Conservation (phyloP, 1,139 yeast species). For the Geotrichum histeridarum region DNA sequence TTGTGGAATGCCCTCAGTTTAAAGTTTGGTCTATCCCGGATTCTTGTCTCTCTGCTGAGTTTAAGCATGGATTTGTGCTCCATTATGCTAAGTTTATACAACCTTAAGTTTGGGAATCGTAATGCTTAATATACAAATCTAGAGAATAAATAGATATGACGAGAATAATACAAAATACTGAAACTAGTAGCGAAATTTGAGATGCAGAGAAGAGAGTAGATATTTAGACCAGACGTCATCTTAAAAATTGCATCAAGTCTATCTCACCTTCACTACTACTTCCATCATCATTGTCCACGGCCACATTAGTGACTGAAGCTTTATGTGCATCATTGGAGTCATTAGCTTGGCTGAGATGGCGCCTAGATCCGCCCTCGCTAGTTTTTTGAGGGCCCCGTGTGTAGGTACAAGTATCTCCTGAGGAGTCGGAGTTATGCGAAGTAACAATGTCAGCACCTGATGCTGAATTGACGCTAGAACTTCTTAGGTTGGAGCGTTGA, state of each 20-base stretch:
- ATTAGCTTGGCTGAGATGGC: neutral
- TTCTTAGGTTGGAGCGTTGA: constrained; percentile 4
- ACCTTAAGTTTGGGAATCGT: neutral
- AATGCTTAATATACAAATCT: neutral
- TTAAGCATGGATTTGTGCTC: constrained; percentile 44
- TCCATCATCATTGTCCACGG: constrained; percentile 6
- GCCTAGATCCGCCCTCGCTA: neutral
- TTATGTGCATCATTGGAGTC: constrained; percentile 7
- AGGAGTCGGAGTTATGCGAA: neutral
- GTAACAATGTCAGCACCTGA: neutral
- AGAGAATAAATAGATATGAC: neutral
- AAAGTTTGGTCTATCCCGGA: constrained; percentile 40
- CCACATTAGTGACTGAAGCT: constrained; percentile 15
- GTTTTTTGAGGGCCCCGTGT: neutral
- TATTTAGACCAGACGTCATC: constrained; percentile 1
- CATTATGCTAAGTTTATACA: constrained; percentile 33
- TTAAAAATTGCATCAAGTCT: constrained; percentile 25
- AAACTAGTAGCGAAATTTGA: neutral
- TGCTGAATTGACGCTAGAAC: neutral
- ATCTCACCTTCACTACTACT: constrained; percentile 22
- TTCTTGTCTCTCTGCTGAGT: constrained; percentile 32
- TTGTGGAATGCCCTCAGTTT: constrained; percentile 39
- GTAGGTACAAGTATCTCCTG: neutral
- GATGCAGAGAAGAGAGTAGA: neutral
- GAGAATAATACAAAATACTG: neutral